Evolutionary conservation across 2,329 filamentous ascomycete species (phyloP), one percentile per base, ranked within the genome.

Genomic region (Colletotrichum caudatum): DNA sequence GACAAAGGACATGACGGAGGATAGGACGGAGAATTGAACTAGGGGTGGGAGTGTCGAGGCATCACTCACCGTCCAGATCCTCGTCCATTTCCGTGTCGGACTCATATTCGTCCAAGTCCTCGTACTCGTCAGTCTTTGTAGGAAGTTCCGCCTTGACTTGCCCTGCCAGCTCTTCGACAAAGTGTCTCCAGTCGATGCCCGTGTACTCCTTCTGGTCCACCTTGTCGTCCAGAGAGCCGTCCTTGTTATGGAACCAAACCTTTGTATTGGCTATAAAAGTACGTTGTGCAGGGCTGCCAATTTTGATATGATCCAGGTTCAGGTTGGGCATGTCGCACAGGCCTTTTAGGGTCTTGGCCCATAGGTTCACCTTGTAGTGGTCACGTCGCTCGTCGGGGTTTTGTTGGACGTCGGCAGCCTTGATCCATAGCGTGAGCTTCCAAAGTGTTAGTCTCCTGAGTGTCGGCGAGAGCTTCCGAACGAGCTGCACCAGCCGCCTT

Each of bases 381-480:
- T 39, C 74, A 1, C 57, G 33, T n/a, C 20, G 26, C 2, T 69
- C 41, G 33, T 63, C 23, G 54, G 2, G 14, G 20, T 69, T 37
- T 11, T 23, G 8, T 11, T 23, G 8, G 29, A 5, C 5, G 0
- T 54, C 41, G 18, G 50, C 57, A 26, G 26, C 16, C n/a, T 37
- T 48, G 39, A 23, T 29, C 6, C 75, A 51, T 1, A 84, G 74
- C 0, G 70, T 79, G 23, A 88, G 75, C 56, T 82, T 85, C 77
- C 86, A 85, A 0, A 90, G 75, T 67, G 82, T 82, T 9, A 90
- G 77, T 8, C 75, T 75, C 11, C 80, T 77, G 1, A 90, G 79
- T 0, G 81, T 85, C 2, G 82, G 74, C 2, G 82, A 80, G 23
- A 86, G 85, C 71, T 84, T 87, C 46, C 68, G 59, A 53, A 83